Evolutionary conservation across 2,329 filamentous ascomycete species (phyloP).

Genomic region (Alternaria sp.): DNA sequence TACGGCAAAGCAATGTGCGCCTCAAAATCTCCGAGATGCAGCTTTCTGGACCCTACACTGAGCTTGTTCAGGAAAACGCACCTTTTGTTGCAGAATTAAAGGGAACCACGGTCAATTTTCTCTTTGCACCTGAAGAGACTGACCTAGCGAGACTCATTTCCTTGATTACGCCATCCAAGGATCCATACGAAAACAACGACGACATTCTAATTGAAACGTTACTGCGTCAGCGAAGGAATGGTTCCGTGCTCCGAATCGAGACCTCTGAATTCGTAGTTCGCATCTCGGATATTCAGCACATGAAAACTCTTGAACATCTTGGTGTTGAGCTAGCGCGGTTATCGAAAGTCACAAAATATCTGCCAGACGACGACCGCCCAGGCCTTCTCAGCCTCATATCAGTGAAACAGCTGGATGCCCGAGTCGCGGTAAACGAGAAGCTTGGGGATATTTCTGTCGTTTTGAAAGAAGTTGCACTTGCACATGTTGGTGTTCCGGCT

Average conservation of each 20-base stretch:
- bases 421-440: constrained; percentile 70
- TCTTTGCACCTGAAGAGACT: constrained; percentile 74
- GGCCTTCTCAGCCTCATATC: constrained; percentile 79
- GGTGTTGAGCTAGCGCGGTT: constrained; percentile 82
- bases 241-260: constrained; percentile 77
- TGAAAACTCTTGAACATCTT: constrained; percentile 74
- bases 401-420: constrained; percentile 69
- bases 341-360: constrained; percentile 88
- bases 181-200: constrained; percentile 87
- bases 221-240: constrained; percentile 84
- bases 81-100: constrained; percentile 70
- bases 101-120: constrained; percentile 74
- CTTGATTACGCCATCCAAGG: constrained; percentile 88
- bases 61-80: constrained; percentile 62
- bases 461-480: constrained; percentile 40
- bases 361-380: constrained; percentile 93
- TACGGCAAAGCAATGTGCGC: constrained; percentile 74
- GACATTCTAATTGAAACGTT: constrained; percentile 95
- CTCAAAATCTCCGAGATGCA: constrained; percentile 79
- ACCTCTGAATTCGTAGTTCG: constrained; percentile 70
- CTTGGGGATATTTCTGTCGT: constrained; percentile 67
- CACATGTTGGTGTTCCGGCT: constrained; percentile 81
- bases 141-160: constrained; percentile 85
- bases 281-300: constrained; percentile 69
- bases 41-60: constrained; percentile 73